These are phyloP conservation scores for Hyaloscypha variabilis DNA, from an alignment of 495 filamentous ascomycete genomes.

Conservation along the genomic window DNA sequence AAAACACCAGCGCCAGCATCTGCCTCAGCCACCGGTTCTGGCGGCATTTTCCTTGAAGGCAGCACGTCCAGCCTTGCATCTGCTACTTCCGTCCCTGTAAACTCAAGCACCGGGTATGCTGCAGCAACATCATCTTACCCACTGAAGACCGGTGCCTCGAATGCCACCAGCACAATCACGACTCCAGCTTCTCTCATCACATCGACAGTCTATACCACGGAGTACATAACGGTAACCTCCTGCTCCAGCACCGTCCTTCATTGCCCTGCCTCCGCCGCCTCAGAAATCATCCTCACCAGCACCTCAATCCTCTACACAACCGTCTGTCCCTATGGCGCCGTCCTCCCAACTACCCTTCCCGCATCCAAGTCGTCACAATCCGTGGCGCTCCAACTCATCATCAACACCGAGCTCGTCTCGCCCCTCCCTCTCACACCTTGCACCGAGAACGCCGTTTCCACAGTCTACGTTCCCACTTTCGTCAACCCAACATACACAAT, in stretches of 20 bases:
- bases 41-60: conserved; percentile 2
- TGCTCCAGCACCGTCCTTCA: conserved; percentile 33
- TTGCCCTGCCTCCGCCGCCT: conserved; percentile 32
- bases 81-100: not conserved
- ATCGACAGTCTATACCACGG: conserved; percentile 19
- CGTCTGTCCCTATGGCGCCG: conserved; percentile 26
- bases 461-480: conserved; percentile 14
- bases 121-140: not conserved
- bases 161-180: conserved; percentile 16
- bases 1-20: not conserved
- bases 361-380: conserved; percentile 1
- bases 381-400: not conserved
- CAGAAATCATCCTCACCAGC: conserved; percentile 27
- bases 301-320: conserved; percentile 34
- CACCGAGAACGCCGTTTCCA: conserved; percentile 1
- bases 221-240: conserved; percentile 27
- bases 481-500: conserved; percentile 18
- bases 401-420: not conserved
- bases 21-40: not conserved
- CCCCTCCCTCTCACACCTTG: conserved; percentile 8
- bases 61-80: not conserved
- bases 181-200: conserved; percentile 13
- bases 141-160: not conserved
- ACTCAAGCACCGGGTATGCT: too few relatives aligned
- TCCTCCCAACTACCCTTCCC: not conserved